Conservation (phyloP, 805 yeast genomes). For the Candida nonsorbophila region DNA sequence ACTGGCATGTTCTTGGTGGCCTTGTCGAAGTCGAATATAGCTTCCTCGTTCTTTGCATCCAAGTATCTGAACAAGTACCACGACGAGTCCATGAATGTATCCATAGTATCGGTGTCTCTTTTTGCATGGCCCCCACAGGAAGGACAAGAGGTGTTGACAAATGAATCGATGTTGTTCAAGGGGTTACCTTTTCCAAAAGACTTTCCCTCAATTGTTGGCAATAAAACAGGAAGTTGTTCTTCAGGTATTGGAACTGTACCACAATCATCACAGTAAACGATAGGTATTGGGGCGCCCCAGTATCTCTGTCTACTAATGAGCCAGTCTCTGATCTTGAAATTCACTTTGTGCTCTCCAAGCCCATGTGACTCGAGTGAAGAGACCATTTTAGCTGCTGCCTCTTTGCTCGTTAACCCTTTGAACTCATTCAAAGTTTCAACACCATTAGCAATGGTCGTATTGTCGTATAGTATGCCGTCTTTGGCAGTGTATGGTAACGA, state of each 20-base stretch:
- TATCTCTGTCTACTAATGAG: constrained; percentile 88
- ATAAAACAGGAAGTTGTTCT: constrained; percentile 70
- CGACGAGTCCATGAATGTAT: constrained; percentile 95
- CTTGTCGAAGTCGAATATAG: constrained; percentile 43
- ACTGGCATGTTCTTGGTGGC: constrained; percentile 57
- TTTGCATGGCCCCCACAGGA: constrained; percentile 56
- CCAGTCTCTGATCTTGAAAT: constrained; percentile 85
- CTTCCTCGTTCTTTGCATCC: constrained; percentile 58
- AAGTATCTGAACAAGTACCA: constrained; percentile 90
- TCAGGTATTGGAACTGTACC: constrained; percentile 94
- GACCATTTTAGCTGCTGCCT: constrained; percentile 49
- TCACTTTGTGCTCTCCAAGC: constrained; percentile 45
- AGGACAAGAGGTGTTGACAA: constrained; percentile 76
- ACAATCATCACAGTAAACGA: constrained; percentile 78
- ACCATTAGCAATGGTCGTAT: constrained; percentile 20
- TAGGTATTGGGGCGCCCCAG: constrained; percentile 99
- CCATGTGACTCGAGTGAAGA: constrained; percentile 30
- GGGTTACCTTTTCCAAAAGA: constrained; percentile 60
- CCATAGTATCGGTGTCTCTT: constrained; percentile 98
- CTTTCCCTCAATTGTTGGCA: constrained; percentile 59
- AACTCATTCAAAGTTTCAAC: constrained; percentile 27
- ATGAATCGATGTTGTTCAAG: constrained; percentile 57
- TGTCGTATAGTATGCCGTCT: constrained; percentile 34
- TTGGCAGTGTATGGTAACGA: constrained; percentile 44
- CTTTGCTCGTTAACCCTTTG: constrained; percentile 42